Evolutionary conservation across 257 asterid species (phyloP).

Genomic region (Solanum medicagineum): DNA sequence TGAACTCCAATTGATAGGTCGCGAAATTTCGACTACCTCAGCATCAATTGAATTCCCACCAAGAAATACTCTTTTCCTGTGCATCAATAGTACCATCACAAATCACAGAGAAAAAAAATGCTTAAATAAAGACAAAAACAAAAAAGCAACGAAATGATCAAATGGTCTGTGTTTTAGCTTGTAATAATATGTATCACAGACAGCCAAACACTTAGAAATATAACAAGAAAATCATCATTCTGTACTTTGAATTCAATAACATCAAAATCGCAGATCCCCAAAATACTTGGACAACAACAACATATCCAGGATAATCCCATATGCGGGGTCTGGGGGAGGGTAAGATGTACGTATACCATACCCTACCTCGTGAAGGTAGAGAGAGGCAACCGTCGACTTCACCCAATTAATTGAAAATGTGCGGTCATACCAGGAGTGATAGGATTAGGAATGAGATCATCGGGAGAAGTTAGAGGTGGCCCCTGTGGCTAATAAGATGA

Average conservation of each 20-base stretch:
- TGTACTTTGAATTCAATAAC: neutral
- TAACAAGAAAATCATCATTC: neutral
- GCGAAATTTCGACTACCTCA: constrained; percentile 45
- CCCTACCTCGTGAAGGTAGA: neutral
- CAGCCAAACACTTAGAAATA: neutral
- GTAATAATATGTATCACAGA: neutral
- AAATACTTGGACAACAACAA: neutral
- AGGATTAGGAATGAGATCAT: too few species aligned
- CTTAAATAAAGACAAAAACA: neutral
- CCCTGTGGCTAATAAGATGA: too few species aligned
- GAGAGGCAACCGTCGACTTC: neutral
- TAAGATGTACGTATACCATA: neutral
- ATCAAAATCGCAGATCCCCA: neutral
- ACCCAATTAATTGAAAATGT: neutral
- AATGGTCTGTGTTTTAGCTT: neutral
- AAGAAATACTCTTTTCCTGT: constrained; percentile 58
- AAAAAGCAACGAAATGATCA: neutral
- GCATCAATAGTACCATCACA: constrained; percentile 6
- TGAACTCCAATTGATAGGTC: constrained; percentile 27
- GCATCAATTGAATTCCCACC: constrained; percentile 48
- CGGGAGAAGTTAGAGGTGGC: too few species aligned
- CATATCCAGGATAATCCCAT: neutral
- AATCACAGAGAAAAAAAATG: neutral
- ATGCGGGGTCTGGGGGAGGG: too few species aligned
- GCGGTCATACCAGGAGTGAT: too few species aligned